phyloP scores from a whole-genome alignment of 176 grass and related monocot genomes.

The Typha latifolia region DNA sequence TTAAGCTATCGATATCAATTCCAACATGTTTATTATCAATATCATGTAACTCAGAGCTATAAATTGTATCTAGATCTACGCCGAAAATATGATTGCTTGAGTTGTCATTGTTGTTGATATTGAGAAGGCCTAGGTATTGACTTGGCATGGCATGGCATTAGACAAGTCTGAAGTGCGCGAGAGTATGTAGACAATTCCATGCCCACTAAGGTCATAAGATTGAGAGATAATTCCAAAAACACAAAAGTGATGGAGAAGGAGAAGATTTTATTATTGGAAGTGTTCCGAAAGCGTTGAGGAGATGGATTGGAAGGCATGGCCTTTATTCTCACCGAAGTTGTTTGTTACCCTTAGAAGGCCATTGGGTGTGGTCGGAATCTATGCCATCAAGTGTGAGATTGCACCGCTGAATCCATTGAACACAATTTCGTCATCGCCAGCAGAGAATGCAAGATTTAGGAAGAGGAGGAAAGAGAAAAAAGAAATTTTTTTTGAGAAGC shows the following conservation, averaged over 20 bases:
- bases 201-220: slow-evolving; percentile 2
- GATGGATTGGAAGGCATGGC: slow-evolving; percentile 27
- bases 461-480: neutral
- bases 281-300: neutral
- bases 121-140: slow-evolving; percentile 35
- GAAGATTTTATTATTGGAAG: neutral
- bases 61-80: slow-evolving; percentile 29
- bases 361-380: neutral
- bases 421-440: neutral
- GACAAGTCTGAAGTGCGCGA: slow-evolving; percentile 7
- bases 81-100: slow-evolving; percentile 14
- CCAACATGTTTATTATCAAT: slow-evolving; percentile 35
- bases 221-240: slow-evolving; percentile 18
- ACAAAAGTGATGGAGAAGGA: slow-evolving; percentile 31
- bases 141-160: neutral
- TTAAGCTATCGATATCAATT: slow-evolving; percentile 24
- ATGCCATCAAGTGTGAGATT: slow-evolving; percentile 22
- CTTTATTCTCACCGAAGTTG: neutral
- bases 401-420: slow-evolving; percentile 22
- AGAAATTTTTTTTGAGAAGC: neutral
- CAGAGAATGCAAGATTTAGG: neutral
- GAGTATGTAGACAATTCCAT: slow-evolving; percentile 18
- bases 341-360: slow-evolving; percentile 38
- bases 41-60: slow-evolving; percentile 15
- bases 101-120: neutral